phyloP scores from a whole-genome alignment of 78 protist species.

The Dictyostelium citrinum region DNA sequence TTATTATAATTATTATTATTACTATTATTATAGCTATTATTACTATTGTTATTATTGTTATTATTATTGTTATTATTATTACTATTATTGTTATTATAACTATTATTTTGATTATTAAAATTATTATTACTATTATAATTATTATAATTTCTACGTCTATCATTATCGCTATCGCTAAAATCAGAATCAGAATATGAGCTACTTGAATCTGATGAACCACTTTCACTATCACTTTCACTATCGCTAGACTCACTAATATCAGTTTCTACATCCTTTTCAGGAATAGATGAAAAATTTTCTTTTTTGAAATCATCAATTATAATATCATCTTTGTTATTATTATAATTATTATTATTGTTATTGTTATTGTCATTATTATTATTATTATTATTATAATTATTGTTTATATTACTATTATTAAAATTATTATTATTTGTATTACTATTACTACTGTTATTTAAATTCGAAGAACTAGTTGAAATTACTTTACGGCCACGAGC shows the following conservation, averaged over 20 bases:
- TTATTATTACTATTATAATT: neutral
- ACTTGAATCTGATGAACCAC: slow-evolving; percentile 50
- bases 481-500: slow-evolving; percentile 52
- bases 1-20: neutral
- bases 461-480: neutral
- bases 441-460: neutral
- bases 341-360: neutral
- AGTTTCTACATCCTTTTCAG: neutral
- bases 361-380: neutral
- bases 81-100: neutral
- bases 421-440: neutral
- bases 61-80: neutral
- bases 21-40: neutral
- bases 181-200: slow-evolving; percentile 65
- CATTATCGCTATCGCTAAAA: slow-evolving; percentile 58
- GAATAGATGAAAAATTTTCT: neutral
- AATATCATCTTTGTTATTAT: neutral
- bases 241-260: slow-evolving; percentile 50
- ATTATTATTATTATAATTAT: neutral
- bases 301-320: slow-evolving; percentile 1
- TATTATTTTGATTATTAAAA: neutral
- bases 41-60: neutral
- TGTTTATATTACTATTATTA: neutral
- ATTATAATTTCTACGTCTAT: slow-evolving; percentile 28
- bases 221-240: slow-evolving; percentile 20